Evolutionary conservation across 2,329 filamentous ascomycete species (phyloP).

Genomic region (Rosellinia necatrix): DNA sequence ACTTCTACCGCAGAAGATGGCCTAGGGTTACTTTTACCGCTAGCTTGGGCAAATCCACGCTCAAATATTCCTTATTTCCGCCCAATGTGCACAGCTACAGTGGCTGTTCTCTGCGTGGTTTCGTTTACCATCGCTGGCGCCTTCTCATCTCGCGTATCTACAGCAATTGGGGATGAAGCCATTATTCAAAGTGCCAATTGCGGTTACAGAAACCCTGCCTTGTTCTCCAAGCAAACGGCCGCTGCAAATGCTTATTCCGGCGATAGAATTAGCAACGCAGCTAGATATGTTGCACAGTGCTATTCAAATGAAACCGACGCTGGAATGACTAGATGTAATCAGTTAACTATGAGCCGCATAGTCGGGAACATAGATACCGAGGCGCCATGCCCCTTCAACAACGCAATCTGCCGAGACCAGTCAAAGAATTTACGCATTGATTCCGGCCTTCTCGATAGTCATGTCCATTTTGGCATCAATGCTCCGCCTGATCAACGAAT

Average conservation of each 20-base stretch:
- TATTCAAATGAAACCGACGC: slow-evolving; percentile 1
- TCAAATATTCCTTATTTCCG: not conserved
- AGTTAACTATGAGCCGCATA: not conserved
- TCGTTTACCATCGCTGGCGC: slow-evolving; percentile 14
- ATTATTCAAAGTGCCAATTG: slow-evolving; percentile 4
- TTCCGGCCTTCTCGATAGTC: slow-evolving; percentile 17
- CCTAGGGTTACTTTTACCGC: not conserved
- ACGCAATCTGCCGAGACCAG: slow-evolving; percentile 5
- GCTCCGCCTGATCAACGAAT: slow-evolving; percentile 1
- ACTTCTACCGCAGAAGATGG: not conserved
- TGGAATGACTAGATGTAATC: slow-evolving; percentile 3
- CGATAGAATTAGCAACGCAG: slow-evolving; percentile 1
- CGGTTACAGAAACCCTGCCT: not conserved
- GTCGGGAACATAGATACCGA: not conserved
- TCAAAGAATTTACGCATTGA: slow-evolving; percentile 16
- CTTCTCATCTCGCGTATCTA: slow-evolving; percentile 19
- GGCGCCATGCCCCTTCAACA: slow-evolving; percentile 15
- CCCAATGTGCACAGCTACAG: not conserved
- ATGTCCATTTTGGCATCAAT: slow-evolving; percentile 18
- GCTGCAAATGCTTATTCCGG: not conserved
- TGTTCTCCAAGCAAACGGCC: not conserved
- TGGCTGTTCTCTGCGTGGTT: not conserved
- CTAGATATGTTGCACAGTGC: slow-evolving; percentile 21
- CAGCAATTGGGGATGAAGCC: slow-evolving; percentile 13
- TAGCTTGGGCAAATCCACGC: not conserved